These are phyloP conservation scores for Abortiporus biennis DNA, from an alignment of 1,284 basidiomycete genomes.

Conservation along the genomic window DNA sequence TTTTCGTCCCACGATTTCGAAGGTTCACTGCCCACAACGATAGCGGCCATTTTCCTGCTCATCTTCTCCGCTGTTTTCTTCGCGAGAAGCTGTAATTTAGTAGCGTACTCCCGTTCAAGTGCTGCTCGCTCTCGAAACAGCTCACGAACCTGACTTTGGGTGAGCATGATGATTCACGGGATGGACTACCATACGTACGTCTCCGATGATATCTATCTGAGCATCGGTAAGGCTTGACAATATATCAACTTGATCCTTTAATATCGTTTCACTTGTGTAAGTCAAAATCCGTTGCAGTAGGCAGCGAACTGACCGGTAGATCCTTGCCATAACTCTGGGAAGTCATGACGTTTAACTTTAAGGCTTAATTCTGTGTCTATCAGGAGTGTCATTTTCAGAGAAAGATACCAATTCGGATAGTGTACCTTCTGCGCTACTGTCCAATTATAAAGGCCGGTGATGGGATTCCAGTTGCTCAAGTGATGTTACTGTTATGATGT, in stretches of 20 bases:
- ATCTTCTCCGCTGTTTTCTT: constrained; percentile 70
- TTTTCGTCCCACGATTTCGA: constrained; percentile 55
- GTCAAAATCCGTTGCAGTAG: constrained; percentile 6
- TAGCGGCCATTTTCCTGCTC: constrained; percentile 42
- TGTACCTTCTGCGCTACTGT: too few species aligned
- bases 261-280: too few species aligned
- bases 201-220: constrained; percentile 57
- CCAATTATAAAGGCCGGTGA: too few species aligned
- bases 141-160: constrained; percentile 52
- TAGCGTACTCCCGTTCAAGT: constrained; percentile 72
- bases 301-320: constrained; percentile 20
- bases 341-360: too few species aligned
- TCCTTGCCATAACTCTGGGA: constrained; percentile 22
- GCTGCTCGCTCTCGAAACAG: constrained; percentile 58
- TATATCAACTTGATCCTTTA: constrained; percentile 34
- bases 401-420: too few species aligned
- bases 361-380: too few species aligned
- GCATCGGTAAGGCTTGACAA: constrained; percentile 43
- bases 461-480: too few species aligned
- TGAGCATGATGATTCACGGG: constrained; percentile 2
- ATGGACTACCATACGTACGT: constrained; percentile 40
- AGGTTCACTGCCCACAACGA: constrained; percentile 63
- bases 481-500: too few species aligned
- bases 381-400: too few species aligned
- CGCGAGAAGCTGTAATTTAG: constrained; percentile 56